These are phyloP conservation scores for Lachnellula willkommii DNA, from an alignment of 2,329 filamentous ascomycete genomes.

Conservation along the genomic window DNA sequence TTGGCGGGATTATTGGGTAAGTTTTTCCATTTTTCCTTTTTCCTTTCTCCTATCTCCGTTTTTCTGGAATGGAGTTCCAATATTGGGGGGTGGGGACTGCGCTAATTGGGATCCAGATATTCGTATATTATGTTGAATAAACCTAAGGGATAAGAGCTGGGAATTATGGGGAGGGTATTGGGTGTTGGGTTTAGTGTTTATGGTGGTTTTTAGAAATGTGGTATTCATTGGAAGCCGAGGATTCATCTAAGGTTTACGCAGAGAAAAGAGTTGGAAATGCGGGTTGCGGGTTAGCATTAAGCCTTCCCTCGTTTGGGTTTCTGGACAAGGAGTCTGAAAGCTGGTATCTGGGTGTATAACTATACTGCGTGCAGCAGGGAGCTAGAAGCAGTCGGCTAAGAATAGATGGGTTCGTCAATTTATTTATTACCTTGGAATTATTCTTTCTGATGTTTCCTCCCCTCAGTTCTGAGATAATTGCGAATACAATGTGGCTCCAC, in stretches of 20 bases:
- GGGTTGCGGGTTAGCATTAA: background rate
- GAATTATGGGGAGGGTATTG: background rate
- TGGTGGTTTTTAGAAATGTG: background rate
- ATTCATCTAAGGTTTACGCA: too few species aligned
- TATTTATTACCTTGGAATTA: too few species aligned
- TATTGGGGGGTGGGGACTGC: background rate
- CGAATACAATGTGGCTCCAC: slow-evolving; percentile 42
- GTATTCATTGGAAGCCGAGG: too few species aligned
- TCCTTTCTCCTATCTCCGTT: background rate
- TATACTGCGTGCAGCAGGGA: too few species aligned
- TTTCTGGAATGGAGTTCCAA: background rate
- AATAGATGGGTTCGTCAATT: too few species aligned
- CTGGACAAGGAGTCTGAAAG: background rate
- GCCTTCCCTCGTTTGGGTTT: background rate
- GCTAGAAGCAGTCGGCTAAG: too few species aligned
- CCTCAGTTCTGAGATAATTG: slow-evolving; percentile 30
- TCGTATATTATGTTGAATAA: slow-evolving; percentile 25
- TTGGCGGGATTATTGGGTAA: slow-evolving; percentile 23
- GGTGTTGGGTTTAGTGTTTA: background rate
- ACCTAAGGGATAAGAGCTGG: slow-evolving; percentile 1
- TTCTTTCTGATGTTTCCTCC: background rate
- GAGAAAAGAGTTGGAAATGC: background rate
- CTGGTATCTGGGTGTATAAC: background rate
- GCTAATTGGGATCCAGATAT: slow-evolving; percentile 13
- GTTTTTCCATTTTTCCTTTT: slow-evolving; percentile 3